A percentile compares a stretch with the other conserved stretches of the same genome.
Conservation (phyloP, 495 filamentous ascomycete genomes). For the Articulospora tetracladia region DNA sequence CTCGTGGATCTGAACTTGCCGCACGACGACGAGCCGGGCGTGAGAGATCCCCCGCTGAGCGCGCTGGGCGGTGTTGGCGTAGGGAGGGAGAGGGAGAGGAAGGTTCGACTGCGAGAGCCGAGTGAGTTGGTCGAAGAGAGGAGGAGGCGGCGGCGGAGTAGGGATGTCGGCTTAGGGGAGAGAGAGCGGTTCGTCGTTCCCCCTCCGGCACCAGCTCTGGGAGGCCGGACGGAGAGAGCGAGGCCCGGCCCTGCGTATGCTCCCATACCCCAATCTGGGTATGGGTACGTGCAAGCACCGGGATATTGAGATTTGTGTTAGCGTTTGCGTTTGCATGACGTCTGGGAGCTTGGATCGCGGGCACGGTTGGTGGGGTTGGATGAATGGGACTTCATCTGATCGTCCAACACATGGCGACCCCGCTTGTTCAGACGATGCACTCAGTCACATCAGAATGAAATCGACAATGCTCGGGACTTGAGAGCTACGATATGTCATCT, state of each 20-base stretch:
- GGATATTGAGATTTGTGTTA: constrained; percentile 2
- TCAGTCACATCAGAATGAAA: too few species aligned
- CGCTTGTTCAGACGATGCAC: too few species aligned
- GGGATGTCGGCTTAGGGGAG: constrained; percentile 3
- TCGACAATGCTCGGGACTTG: too few species aligned
- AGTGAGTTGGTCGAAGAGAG: constrained; percentile 10
- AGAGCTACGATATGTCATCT: too few species aligned
- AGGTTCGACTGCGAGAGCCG: constrained; percentile 18
- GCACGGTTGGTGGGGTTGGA: not conserved
- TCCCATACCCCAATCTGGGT: constrained; percentile 1
- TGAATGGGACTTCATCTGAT: not conserved
- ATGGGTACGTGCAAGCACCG: constrained; percentile 11
- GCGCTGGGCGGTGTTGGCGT: constrained; percentile 33
- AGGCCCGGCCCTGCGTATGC: constrained; percentile 8
- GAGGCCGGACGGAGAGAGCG: not conserved
- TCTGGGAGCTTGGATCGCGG: too few species aligned
- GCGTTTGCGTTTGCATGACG: not conserved
- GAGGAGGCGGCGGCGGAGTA: constrained; percentile 13
- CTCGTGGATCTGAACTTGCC: constrained; percentile 59
- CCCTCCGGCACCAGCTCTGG: constrained; percentile 6
- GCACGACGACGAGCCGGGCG: constrained; percentile 44
- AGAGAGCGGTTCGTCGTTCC: constrained; percentile 7
- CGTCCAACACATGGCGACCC: too few species aligned
- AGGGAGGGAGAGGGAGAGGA: constrained; percentile 16
- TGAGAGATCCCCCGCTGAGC: constrained; percentile 52